Base-by-base conservation (phyloP, 2,329 filamentous ascomycete genomes). In the Dothistroma pini region DNA sequence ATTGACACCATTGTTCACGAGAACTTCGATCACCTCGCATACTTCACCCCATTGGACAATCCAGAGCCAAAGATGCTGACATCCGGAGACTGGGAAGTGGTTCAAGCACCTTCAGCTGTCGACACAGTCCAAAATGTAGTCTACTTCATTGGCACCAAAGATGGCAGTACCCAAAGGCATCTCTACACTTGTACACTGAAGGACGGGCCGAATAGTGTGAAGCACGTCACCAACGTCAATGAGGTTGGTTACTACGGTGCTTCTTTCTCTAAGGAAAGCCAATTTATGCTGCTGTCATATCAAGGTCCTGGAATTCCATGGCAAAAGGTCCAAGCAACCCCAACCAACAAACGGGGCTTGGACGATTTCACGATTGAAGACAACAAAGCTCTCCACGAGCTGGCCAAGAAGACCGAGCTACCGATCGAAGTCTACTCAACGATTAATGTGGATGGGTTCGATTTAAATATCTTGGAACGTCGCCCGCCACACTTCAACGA, bases 51-150 rank as follows among this genome's bases (percentile, higher is more conserved):
- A 1, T 77, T 97, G 56, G 90, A 97, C 68, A 93, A 87, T 68
- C 80, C 89, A 0, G 80, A 89, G n/a, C 93, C 95, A 6, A 78
- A 90, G 52, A 86, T 96, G 81, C 85, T 99, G 47, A 99, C 95
- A 0, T 87, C 89, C 41, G 95, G 95, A 5, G 75, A 88, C 34
- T 99, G 93, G 93, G 96, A 99, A 75, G 93, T 99, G 0, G 90
- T 91, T 4, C 81, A 89, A 57, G 91, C 89, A 0, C 91, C 93
- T 0, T 90, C 91, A 1, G 89, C 90, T 0, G 84, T 99, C 25
- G 93, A 97, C 72, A 77, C 97, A 44, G 84, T 86, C 67, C 89
- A 89, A 66, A 96, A 96, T 69, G 76, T 96, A 9, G 92, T 97
- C 12, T 99, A 99, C 75, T 97, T 96, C 71, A 80, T 92, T 54